Base-by-base conservation (phyloP, 441 rosid species). In the Euphorbia schlechtendalii region DNA sequence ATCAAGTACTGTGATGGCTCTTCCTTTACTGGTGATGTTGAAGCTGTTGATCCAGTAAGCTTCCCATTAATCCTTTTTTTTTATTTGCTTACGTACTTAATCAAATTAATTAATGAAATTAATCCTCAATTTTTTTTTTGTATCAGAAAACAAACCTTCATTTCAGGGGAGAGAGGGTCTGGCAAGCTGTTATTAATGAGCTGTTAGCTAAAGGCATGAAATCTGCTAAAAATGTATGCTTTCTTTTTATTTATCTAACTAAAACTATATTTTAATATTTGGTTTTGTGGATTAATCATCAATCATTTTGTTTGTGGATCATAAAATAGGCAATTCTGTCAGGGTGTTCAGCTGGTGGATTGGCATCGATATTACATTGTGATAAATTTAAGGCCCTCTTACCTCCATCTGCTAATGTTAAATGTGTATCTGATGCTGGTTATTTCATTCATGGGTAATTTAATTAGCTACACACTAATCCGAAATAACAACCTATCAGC, bases 291-390 rank as follows among this genome's bases (percentile, higher is more conserved):
- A 38, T 38, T 12, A 38, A 38, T 38, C 11, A 38, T 8, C 7
- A 38, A 38, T 6, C 9, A 7, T 38, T 38, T 38, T 38, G 43
- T 38, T n/a, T n/a, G n/a, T n/a, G n/a, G n/a, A n/a, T n/a, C n/a
- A n/a, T 3, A 36, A 3, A 9, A 36, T 9, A 36, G 40, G 99
- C 98, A 70, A 76, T 94, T 76, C 81, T 94, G 58, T 90, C 99
- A 5, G 99, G 99, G 1, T 94, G 99, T 71, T 94, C 99, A 0
- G 99, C 99, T 41, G 99, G 99, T 20, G 99, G 96, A 61, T 81
- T 94, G 87, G 87, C 96, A 56, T 80, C 99, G 1, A 73, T 94
- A 64, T 72, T 94, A 80, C 98, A 94, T 64, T 94, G 99, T 51
- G 99, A 94, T 52, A 76, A 83, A 74, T 94, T 94, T 74, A 75